Base-by-base conservation (phyloP, 305 asterid species). In the Solanum hybrid region DNA sequence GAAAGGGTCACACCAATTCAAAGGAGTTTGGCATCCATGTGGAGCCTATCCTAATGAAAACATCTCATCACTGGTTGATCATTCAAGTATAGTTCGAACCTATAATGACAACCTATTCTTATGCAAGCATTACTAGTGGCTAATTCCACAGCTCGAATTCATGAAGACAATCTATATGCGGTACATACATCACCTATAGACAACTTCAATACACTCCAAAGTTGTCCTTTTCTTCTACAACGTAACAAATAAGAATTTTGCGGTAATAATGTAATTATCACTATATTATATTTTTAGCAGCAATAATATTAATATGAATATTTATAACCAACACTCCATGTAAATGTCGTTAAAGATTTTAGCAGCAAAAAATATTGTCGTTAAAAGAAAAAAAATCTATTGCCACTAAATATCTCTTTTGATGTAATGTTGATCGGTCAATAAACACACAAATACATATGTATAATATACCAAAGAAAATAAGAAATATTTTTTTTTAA, bases 61-160 rank as follows among this genome's bases (percentile, higher is more conserved):
- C 15, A 39, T 39, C 51, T 39, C 51, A 39, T 39, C 15, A 39
- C 0, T 39, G 15, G 2, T 39, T 39, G 51, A 39, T 39, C 51
- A 11, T 39, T 39, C 2, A 1, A 41, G 2, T 41, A 41, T 0
- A 41, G 7, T 41, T 41, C 2, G 0, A 13, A 41, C 2, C 17
- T 1, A 41, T 41, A 41, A 41, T 3, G 15, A 39, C 17, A 41
- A 41, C 0, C 3, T 41, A 41, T 41, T 1, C 17, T 41, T 41
- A 41, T 0, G 0, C 0, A 41, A 41, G 1, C 5, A 12, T 39
- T 4, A 39, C 4, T 13, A 41, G 1, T 41, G 61, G 20, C 20
- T 45, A 45, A 45, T 45, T 45, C 7, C 22, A 45, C 22, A 0
- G 3, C 0, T 45, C 65, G 0, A 45, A 45, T 45, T 45, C 20